Base-by-base conservation (phyloP, 139 green algal genomes). In the Haematococcus lacustris region DNA sequence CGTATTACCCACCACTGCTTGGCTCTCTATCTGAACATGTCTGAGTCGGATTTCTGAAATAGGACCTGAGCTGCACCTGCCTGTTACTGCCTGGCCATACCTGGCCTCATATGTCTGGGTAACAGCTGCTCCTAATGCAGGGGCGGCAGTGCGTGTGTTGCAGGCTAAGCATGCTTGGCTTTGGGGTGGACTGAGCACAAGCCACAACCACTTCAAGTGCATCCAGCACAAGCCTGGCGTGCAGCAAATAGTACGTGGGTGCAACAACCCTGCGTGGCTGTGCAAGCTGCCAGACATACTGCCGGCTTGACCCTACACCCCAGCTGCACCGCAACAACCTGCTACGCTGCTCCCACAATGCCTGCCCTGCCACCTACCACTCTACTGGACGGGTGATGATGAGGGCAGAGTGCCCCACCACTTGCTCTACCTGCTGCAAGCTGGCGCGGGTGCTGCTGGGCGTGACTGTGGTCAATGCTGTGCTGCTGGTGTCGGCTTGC, bases 301-400 rank as follows among this genome's bases (percentile, higher is more conserved):
- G 13, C 13, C 17, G 47, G 13, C 21, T 21, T 13, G 21, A 57
- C 47, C 47, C 21, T n/a, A 17, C 7, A 35, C 57, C 28, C 25
- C 28, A 26, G 41, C 9, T 21, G 6, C 32, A 25, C 34, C 34
- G 34, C 62, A 68, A 9, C 64, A 23, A 41, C 51, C 23, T 61
- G 3, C 23, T 2, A 38, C 47, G 25, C 33, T 23, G 59, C 23
- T 17, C 23, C 6, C 6, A n/a, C 7, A 25, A 23, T 34, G 7
- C 37, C 6, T 5, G 25, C 23, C 3, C 3, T 67, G 21, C n/a
- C 57, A 43, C 85, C n/a, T 71, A 92, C 88, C 90, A 95, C 33
- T 95, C 90, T 2, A 95, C 76, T 28, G 82, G 78, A 0, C 88
- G 74, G 0, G 88, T 89, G 1, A 96, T 73, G 9, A 94, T 80